Evolutionary conservation across 225 moss, liverwort and hornwort genomes (phyloP).

Genomic region (Pleurozium schreberi): DNA sequence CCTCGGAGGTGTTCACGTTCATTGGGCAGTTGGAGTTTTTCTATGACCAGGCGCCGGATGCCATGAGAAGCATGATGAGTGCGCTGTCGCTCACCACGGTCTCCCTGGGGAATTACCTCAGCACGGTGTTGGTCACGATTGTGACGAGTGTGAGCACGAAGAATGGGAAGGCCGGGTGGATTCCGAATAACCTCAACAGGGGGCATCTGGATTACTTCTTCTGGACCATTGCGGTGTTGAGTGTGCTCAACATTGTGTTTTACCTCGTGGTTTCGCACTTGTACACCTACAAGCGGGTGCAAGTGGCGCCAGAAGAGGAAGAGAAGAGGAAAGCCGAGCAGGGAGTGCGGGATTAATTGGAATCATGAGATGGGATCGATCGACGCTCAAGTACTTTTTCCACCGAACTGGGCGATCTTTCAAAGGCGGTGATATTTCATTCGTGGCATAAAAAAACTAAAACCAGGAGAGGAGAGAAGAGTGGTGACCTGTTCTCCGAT

Average conservation of each 20-base stretch:
- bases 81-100: slow-evolving; percentile 70
- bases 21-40: slow-evolving; percentile 86
- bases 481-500: neutral
- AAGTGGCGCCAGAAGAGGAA: neutral
- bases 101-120: slow-evolving; percentile 66
- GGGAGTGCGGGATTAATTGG: neutral
- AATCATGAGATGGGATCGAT: neutral
- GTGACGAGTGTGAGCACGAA: slow-evolving; percentile 26
- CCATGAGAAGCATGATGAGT: slow-evolving; percentile 70
- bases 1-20: slow-evolving; percentile 66
- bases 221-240: slow-evolving; percentile 57
- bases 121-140: slow-evolving; percentile 70
- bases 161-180: slow-evolving; percentile 55
- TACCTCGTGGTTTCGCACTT: slow-evolving; percentile 40
- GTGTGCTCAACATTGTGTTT: slow-evolving; percentile 47
- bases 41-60: slow-evolving; percentile 91
- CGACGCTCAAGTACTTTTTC: neutral
- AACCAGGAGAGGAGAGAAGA: neutral
- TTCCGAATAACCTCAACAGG: slow-evolving; percentile 69
- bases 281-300: slow-evolving; percentile 61
- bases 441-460: neutral
- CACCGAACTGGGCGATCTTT: neutral
- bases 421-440: neutral
- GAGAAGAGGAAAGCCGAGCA: neutral
- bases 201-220: slow-evolving; percentile 89